Evolutionary conservation across 2,329 filamentous ascomycete species (phyloP).

Genomic region (Penicillium capsulatum): DNA sequence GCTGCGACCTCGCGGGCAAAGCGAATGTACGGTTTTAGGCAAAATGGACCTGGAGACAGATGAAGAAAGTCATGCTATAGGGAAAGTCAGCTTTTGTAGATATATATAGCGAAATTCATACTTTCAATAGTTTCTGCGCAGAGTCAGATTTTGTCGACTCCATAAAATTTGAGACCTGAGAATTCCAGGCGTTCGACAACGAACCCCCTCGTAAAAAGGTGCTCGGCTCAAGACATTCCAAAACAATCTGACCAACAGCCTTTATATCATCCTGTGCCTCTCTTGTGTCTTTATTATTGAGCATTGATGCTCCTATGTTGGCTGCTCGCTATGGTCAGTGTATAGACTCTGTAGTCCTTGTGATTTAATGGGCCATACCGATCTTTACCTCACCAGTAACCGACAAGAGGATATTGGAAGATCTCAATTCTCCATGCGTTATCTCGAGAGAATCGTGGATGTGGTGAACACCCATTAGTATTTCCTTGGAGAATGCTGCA

Average conservation of each 20-base stretch:
- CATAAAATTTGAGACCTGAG: conserved; percentile 6
- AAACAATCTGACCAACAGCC: conserved; percentile 10
- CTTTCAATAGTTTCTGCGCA: conserved; percentile 5
- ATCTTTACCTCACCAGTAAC: conserved; percentile 14
- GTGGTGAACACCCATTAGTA: conserved; percentile 12
- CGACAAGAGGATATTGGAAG: conserved; percentile 8
- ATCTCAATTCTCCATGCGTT: conserved; percentile 6
- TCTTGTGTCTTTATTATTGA: conserved; percentile 1
- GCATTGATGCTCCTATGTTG: conserved; percentile 11
- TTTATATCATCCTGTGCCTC: conserved; percentile 6
- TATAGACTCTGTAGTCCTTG: too few relatives aligned
- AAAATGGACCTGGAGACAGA: conserved; percentile 9
- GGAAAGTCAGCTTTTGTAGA: conserved; percentile 4
- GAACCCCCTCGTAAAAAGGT: conserved; percentile 7
- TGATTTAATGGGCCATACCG: conserved; percentile 5
- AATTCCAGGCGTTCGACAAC: conserved; percentile 5
- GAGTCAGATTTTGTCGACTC: conserved; percentile 7
- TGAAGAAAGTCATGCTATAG: conserved; percentile 15
- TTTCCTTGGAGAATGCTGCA: conserved; percentile 13
- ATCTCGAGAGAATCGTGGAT: conserved; percentile 11
- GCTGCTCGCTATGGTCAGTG: conserved; percentile 2
- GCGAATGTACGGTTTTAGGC: conserved; percentile 15
- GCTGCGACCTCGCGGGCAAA: conserved; percentile 10
- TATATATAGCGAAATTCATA: conserved; percentile 2
- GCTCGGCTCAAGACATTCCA: conserved; percentile 12